Percentiles rank a stretch among this genome's conserved stretches.
These are phyloP conservation scores for Phyllachora maydis DNA, from an alignment of 2,329 filamentous ascomycete genomes.

Conservation along the genomic window DNA sequence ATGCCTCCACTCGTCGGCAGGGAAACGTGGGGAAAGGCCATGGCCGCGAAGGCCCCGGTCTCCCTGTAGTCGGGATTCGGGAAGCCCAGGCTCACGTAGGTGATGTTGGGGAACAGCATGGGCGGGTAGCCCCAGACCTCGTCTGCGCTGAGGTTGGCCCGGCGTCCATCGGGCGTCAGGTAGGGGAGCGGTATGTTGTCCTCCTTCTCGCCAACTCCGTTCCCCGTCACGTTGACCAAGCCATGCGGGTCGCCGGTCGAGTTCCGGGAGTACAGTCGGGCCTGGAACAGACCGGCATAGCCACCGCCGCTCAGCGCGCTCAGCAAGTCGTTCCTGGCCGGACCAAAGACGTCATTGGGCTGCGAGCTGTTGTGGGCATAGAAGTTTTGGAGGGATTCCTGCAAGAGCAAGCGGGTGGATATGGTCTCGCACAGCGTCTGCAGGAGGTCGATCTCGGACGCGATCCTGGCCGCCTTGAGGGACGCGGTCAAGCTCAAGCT, in stretches of 20 bases:
- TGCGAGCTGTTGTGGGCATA: constrained; percentile 32
- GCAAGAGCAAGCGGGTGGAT: constrained; percentile 41
- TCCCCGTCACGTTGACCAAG: constrained; percentile 43
- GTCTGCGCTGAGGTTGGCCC: constrained; percentile 41
- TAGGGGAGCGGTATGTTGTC: constrained; percentile 41
- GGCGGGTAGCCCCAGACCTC: constrained; percentile 46
- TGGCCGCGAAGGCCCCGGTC: constrained; percentile 20
- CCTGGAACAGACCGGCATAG: constrained; percentile 42
- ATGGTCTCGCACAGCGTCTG: constrained; percentile 56
- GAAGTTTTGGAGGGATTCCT: constrained; percentile 27
- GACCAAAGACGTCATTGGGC: constrained; percentile 31
- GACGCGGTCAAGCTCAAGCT: constrained; percentile 62
- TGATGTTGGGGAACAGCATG: constrained; percentile 59
- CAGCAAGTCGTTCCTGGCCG: constrained; percentile 41
- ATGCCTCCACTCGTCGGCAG: constrained; percentile 33
- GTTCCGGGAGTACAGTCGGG: constrained; percentile 51
- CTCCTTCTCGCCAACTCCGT: constrained; percentile 16
- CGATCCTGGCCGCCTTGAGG: constrained; percentile 66
- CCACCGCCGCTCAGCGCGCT: constrained; percentile 46
- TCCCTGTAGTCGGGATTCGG: constrained; percentile 18
- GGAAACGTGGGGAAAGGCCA: constrained; percentile 26
- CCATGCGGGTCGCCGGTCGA: constrained; percentile 31
- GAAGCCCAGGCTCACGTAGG: constrained; percentile 28
- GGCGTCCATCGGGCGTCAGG: constrained; percentile 29
- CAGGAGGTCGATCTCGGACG: constrained; percentile 60